Evolutionary conservation across 2,329 filamentous ascomycete species (phyloP).

Genomic region (Neofusicoccum umdonicola): DNA sequence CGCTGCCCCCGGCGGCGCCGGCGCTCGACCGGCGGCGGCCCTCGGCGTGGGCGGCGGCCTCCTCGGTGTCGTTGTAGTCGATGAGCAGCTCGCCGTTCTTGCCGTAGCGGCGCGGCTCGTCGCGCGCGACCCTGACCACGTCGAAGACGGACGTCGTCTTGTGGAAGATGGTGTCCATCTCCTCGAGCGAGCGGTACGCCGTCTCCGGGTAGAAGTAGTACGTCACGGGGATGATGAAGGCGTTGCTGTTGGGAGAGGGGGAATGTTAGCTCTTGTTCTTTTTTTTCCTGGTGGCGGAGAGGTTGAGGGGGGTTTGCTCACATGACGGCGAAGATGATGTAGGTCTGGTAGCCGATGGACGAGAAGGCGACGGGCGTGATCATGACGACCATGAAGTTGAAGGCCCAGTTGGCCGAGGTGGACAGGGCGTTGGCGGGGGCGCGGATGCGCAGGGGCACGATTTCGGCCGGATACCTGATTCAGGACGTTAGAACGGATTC

Average conservation of each 20-base stretch:
- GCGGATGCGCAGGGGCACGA: conserved; percentile 84
- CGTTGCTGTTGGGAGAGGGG: conserved; percentile 38
- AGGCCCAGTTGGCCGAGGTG: conserved; percentile 76
- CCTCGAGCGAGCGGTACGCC: conserved; percentile 57
- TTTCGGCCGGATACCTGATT: conserved; percentile 60
- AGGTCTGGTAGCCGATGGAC: conserved; percentile 55
- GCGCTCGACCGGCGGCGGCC: neutral
- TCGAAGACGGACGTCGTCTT: conserved; percentile 51
- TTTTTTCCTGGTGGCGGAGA: neutral
- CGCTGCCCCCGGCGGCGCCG: neutral
- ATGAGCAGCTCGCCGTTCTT: conserved; percentile 58
- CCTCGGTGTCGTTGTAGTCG: conserved; percentile 45
- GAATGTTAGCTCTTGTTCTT: neutral
- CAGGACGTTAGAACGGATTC: conserved; percentile 21
- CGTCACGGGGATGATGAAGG: conserved; percentile 54
- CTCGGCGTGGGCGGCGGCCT: conserved; percentile 20
- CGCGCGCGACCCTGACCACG: conserved; percentile 49
- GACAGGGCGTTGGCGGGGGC: conserved; percentile 84
- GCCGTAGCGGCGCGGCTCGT: conserved; percentile 56
- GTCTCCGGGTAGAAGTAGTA: conserved; percentile 64
- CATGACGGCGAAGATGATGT: conserved; percentile 57
- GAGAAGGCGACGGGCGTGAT: conserved; percentile 61
- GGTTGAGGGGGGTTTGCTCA: conserved; percentile 1
- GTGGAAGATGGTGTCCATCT: conserved; percentile 67
- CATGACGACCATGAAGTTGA: conserved; percentile 64